phyloP scores from a whole-genome alignment of 495 filamentous ascomycete species.

The Jackrogersella multiformis region DNA sequence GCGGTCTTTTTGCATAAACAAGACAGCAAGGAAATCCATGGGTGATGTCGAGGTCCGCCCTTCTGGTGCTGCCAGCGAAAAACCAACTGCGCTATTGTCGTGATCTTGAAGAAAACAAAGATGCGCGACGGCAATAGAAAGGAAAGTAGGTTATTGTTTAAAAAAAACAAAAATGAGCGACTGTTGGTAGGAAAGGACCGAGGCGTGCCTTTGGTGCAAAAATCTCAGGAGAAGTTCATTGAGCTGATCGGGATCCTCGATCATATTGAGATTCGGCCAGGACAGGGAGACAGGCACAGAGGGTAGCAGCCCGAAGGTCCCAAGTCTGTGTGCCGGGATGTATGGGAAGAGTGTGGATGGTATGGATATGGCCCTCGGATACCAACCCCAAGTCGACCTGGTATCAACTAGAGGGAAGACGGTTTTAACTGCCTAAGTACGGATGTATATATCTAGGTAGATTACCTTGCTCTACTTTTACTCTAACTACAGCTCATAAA shows the following conservation, averaged over 20 bases:
- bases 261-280: conserved; percentile 40
- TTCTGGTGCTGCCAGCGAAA: conserved; percentile 5
- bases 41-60: conserved; percentile 16
- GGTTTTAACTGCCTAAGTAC: background rate
- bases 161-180: conserved; percentile 37
- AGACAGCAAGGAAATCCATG: conserved; percentile 29
- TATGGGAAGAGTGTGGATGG: conserved; percentile 34
- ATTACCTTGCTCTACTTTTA: too few species aligned
- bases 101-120: conserved; percentile 10
- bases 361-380: conserved; percentile 25
- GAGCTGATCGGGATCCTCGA: conserved; percentile 35
- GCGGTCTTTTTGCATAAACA: conserved; percentile 30
- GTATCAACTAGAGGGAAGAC: conserved; percentile 19
- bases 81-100: conserved; percentile 4
- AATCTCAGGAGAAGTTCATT: conserved; percentile 35
- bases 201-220: conserved; percentile 29
- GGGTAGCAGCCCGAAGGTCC: conserved; percentile 32
- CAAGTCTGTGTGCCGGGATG: conserved; percentile 28
- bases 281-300: conserved; percentile 29
- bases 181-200: conserved; percentile 25
- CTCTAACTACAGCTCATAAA: conserved; percentile 4
- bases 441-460: background rate
- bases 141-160: conserved; percentile 6
- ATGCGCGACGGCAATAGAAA: background rate
- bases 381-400: conserved; percentile 22